These are phyloP conservation scores for Debaryomyces subglobosus DNA, from an alignment of 1,139 yeast genomes.

Conservation along the genomic window DNA sequence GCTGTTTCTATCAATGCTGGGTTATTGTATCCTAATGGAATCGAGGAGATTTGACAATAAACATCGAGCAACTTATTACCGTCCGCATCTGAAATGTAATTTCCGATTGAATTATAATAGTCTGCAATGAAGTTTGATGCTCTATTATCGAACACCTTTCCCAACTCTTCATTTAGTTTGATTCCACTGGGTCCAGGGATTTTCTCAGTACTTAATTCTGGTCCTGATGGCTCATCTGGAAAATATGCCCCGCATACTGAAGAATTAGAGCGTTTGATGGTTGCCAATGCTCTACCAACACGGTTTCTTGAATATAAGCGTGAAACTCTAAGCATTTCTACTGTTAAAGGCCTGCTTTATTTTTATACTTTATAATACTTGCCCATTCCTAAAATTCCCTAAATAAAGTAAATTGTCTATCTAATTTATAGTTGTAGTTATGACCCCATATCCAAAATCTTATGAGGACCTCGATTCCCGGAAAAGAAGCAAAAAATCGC, in stretches of 20 bases:
- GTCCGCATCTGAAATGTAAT: conserved; percentile 71
- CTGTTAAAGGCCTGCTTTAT: not conserved
- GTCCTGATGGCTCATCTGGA: conserved; percentile 59
- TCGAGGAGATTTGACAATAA: conserved; percentile 75
- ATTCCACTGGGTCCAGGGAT: conserved; percentile 67
- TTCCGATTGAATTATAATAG: conserved; percentile 66
- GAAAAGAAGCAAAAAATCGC: not conserved
- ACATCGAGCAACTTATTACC: conserved; percentile 67
- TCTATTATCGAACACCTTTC: conserved; percentile 63
- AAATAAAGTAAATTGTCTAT: not conserved
- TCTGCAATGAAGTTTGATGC: conserved; percentile 73
- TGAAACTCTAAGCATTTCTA: conserved; percentile 5
- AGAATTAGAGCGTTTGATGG: conserved; percentile 10
- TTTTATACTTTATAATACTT: not conserved
- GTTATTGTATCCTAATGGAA: conserved; percentile 75
- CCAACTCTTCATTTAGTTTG: conserved; percentile 50
- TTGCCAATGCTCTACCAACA: not conserved
- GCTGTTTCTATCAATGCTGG: conserved; percentile 68
- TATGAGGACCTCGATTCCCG: conserved; percentile 3
- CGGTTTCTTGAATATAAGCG: conserved; percentile 3
- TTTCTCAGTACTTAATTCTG: conserved; percentile 45
- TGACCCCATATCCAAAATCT: not conserved
- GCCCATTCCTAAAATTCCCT: not conserved
- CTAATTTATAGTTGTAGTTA: not conserved
- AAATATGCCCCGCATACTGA: conserved; percentile 29